A percentile compares a stretch with the other conserved stretches of the same genome.
phyloP scores from a whole-genome alignment of 805 yeast genomes.

The Wickerhamiella sorbophila region DNA sequence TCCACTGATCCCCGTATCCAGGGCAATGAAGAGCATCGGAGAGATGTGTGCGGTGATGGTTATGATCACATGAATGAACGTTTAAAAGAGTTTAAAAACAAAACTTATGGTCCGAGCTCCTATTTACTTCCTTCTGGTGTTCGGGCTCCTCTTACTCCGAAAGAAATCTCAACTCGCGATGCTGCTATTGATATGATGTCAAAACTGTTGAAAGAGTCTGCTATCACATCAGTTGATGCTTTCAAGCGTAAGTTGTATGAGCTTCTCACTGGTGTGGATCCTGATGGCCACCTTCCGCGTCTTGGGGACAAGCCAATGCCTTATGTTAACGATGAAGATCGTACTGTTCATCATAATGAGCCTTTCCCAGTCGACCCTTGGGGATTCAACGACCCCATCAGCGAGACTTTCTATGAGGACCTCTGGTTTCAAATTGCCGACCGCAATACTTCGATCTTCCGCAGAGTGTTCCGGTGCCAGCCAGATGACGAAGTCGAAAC shows the following conservation, averaged over 20 bases:
- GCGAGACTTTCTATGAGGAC: constrained; percentile 70
- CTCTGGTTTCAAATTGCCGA: constrained; percentile 67
- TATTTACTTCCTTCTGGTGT: neutral
- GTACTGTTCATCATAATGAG: constrained; percentile 19
- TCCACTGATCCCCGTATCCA: constrained; percentile 74
- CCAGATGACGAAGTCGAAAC: constrained; percentile 85
- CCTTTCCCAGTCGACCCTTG: constrained; percentile 67
- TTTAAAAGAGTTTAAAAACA: constrained; percentile 5
- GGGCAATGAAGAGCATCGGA: constrained; percentile 45
- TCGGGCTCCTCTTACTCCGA: constrained; percentile 23
- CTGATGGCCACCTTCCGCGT: constrained; percentile 4
- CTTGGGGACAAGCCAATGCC: constrained; percentile 10
- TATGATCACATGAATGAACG: constrained; percentile 42
- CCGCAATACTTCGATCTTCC: constrained; percentile 65
- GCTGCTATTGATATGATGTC: constrained; percentile 17
- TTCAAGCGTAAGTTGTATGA: constrained; percentile 21
- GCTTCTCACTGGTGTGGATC: constrained; percentile 9
- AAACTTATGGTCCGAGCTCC: neutral
- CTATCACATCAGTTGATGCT: constrained; percentile 17
- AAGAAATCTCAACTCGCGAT: constrained; percentile 22
- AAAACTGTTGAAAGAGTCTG: constrained; percentile 9
- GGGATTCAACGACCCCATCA: constrained; percentile 74
- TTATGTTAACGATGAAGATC: constrained; percentile 17
- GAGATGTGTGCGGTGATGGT: constrained; percentile 70
- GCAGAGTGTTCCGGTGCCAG: constrained; percentile 81